Evolutionary conservation across 140 eudicot genomes (phyloP), one percentile per base, ranked within the genome.

Genomic region (Stevia rebaudiana): DNA sequence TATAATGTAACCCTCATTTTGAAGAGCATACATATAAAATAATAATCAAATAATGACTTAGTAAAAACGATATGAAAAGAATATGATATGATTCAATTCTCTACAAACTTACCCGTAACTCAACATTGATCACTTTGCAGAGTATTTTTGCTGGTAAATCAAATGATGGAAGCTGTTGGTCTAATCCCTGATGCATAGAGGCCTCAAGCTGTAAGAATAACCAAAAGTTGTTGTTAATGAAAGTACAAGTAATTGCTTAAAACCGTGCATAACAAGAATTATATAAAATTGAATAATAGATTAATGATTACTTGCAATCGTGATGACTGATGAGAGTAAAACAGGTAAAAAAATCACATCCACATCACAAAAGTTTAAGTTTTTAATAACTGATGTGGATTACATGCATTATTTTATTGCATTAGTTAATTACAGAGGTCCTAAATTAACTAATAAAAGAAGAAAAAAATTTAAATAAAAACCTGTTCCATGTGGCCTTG

Each of bases 401-500:
- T 43, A 33, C 40, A 65, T 22, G 66, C 48, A 36, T 31, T 63
- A 18, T 63, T 40, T 25, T 71, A 51, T 18, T n/a, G n/a, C n/a
- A n/a, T n/a, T n/a, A n/a, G n/a, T n/a, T 39, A 30, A 25, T 37
- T 9, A 59, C 18, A 40, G 16, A 37, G 47, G 22, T 37, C 15
- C 11, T 30, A 42, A 43, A 69, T 42, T 46, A 57, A 23, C 68
- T 61, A 13, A 11, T 3, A 19, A 13, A 63, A 39, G 39, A 62
- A 28, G 5, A 33, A 47, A 39, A 17, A 30, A 72, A 25, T n/a
- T n/a, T n/a, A n/a, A n/a, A n/a, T n/a, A n/a, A 58, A 41, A 35
- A 90, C 97, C 94, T 90, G 97, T 77, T 90, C 97, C 95, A 87
- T 90, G 77, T 90, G 95, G 24, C 97, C 97, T 68, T 90, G 95